Evolutionary conservation across 2,329 filamentous ascomycete species (phyloP), one percentile per base, ranked within the genome.

Genomic region (Periglandula ipomoeae): DNA sequence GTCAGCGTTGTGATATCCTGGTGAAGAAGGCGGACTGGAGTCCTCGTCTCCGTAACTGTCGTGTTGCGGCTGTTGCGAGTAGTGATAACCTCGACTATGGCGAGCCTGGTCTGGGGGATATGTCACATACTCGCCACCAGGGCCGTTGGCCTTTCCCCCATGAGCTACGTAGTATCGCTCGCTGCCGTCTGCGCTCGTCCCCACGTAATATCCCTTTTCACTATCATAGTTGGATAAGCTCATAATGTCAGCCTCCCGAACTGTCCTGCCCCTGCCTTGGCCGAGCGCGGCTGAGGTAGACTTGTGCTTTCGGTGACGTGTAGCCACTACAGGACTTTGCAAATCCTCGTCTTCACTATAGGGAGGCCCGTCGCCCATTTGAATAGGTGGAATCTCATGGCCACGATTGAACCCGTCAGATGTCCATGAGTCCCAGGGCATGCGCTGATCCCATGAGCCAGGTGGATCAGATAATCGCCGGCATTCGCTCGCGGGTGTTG

Each of bases 291-390:
- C 73, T 2, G 75, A 75, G 1, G 79, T 76, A 3, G 85, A 87
- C 65, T 87, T 94, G 68, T 90, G 85, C 67, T 93, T 95, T 61
- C 86, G 85, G 65, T 95, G 89, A 50, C 87, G 78, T 35, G 86
- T 86, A 55, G 85, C 88, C 13, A 90, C 88, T 17, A 95, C 87
- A 0, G 90, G 90, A 62, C 89, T 95, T 61, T 93, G 88, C 39
- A 96, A 75, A 65, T 97, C 93, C 58, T 97, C 89, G 60, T 97
- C 90, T 68, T 96, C 90, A 65, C 89, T 95, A 71, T 89, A 97
- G 2, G 90, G 91, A 20, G 90, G 90, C 0, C 90, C 90, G 61
- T 93, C 89, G 4, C 81, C 87, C 58, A 93, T 91, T 44, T 88
- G 81, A 62, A 93, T 89, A 19, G 87, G 85, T 9, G 88, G 84